Base-by-base conservation (phyloP, 805 yeast species). In the Clavispora fructus region DNA sequence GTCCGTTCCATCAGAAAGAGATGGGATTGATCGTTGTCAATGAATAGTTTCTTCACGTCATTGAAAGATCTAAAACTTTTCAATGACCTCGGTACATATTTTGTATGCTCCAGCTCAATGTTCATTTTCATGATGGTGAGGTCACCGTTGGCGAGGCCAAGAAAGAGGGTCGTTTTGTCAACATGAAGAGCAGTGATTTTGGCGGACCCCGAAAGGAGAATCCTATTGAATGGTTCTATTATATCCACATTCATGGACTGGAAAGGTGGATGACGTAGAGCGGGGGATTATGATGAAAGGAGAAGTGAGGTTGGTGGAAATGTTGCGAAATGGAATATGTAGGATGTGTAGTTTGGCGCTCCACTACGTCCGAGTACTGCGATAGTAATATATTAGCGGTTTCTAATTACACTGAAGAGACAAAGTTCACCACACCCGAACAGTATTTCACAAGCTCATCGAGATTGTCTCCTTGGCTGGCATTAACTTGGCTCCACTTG, bases 391-490 rank as follows among this genome's bases (percentile, higher is more conserved):
- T 32, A 14, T 32, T 14, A 7, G 2, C 17, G 8, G 6, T 2
- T 33, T 31, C 35, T 16, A 33, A 33, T 33, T 62, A 71, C n/a
- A 67, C 69, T 35, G 75, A 65, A 6, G 74, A 62, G 41, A 88
- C 70, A 57, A 87, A 81, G 52, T 73, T 76, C 29, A 86, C 67
- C 14, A 90, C 89, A 47, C 95, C 91, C 1, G 94, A 76, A 63
- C 96, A 87, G 64, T 82, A 88, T 61, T 89, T 86, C 35, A 80
- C 79, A 49, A 87, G 64, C 28, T 76, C 79, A 58, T 88, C 95
- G 57, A 91, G 63, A 13, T 71, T 73, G 4, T 70, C 71, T 33
- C 74, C 69, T 40, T 71, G 73, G 0, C 47, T 54, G 8, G 58
- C 50, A 49, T 79, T 83, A 8, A 61, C 59, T 0, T 43, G 55